A percentile compares a stretch with the other conserved stretches of the same genome.
Evolutionary conservation across 495 filamentous ascomycete genomes (phyloP).

Genomic region (Aspergillus cavernicola): DNA sequence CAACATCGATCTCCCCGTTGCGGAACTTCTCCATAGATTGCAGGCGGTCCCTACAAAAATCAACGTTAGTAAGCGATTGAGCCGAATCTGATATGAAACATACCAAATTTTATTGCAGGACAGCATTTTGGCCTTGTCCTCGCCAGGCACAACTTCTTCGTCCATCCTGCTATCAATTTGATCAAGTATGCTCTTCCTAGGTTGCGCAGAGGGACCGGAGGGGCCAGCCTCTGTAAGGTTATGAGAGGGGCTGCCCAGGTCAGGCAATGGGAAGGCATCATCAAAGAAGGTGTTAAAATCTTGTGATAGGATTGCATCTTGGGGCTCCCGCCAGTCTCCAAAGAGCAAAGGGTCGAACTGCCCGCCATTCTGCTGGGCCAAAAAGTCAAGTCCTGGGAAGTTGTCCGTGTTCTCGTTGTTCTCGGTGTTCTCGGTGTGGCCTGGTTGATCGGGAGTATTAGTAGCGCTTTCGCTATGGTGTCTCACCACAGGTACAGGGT

Average conservation of each 20-base stretch:
- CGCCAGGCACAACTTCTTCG: constrained; percentile 61
- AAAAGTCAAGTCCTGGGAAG: constrained; percentile 61
- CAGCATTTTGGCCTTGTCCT: constrained; percentile 63
- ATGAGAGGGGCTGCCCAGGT: constrained; percentile 73
- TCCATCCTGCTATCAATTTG: constrained; percentile 69
- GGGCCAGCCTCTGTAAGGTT: constrained; percentile 49
- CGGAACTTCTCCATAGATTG: constrained; percentile 83
- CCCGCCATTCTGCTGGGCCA: constrained; percentile 80
- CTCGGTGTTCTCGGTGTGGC: constrained; percentile 20
- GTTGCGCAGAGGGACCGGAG: constrained; percentile 39
- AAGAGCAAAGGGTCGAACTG: constrained; percentile 92
- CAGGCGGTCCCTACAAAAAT: constrained; percentile 74
- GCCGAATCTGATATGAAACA: constrained; percentile 21
- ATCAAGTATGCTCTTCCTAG: constrained; percentile 68
- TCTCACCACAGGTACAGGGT: constrained; percentile 56
- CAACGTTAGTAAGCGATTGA: constrained; percentile 16
- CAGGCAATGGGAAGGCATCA: constrained; percentile 75
- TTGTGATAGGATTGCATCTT: constrained; percentile 66
- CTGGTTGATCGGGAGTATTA: constrained; percentile 20
- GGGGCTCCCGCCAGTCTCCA: constrained; percentile 87
- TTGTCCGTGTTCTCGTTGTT: neutral
- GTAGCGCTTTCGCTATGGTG: constrained; percentile 31
- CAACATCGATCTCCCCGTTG: constrained; percentile 86
- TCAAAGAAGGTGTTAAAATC: constrained; percentile 80
- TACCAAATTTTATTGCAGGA: constrained; percentile 94